A percentile compares a stretch with the other conserved stretches of the same genome.
phyloP scores from a whole-genome alignment of 1,284 basidiomycete genomes.

The Cutaneotrichosporon sp. region DNA sequence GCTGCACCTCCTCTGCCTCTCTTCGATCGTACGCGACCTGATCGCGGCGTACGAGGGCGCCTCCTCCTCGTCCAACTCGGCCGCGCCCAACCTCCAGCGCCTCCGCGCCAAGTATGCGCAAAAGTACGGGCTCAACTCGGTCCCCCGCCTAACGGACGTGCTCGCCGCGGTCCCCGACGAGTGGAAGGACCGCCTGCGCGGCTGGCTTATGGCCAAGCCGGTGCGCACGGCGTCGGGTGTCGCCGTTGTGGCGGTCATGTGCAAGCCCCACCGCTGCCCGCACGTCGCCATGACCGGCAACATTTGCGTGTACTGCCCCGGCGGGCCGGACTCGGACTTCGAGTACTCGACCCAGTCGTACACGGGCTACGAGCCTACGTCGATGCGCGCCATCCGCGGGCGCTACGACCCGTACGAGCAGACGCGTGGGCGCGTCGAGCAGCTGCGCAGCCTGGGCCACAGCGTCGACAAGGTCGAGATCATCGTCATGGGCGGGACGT shows the following conservation, averaged over 20 bases:
- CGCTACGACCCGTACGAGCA: slow-evolving; percentile 99
- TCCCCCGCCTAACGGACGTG: slow-evolving; percentile 94
- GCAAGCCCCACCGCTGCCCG: slow-evolving; percentile 98
- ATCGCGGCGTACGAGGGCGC: slow-evolving; percentile 60
- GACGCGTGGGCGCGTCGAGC: slow-evolving; percentile 90
- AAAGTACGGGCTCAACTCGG: slow-evolving; percentile 79
- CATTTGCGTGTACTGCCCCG: slow-evolving; percentile 99
- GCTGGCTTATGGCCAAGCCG: slow-evolving; percentile 89
- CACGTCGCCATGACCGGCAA: slow-evolving; percentile 99
- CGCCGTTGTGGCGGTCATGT: slow-evolving; percentile 99
- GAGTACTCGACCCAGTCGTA: slow-evolving; percentile 99
- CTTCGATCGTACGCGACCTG: slow-evolving; percentile 91
- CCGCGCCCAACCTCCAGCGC: slow-evolving; percentile 71
- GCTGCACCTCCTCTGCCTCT: slow-evolving; percentile 84
- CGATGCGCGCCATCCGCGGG: slow-evolving; percentile 97
- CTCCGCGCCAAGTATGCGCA: slow-evolving; percentile 87
- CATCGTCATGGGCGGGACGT: slow-evolving; percentile 99
- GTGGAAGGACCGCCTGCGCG: slow-evolving; percentile 87
- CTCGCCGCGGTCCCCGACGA: slow-evolving; percentile 98
- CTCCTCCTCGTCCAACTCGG: slow-evolving; percentile 32
- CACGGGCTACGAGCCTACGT: slow-evolving; percentile 96
- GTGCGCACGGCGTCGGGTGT: slow-evolving; percentile 97
- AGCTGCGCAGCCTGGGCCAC: slow-evolving; percentile 91
- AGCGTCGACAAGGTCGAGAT: slow-evolving; percentile 99
- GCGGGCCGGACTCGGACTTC: slow-evolving; percentile 98